These are phyloP conservation scores for Aspergillus fijiensis DNA, from an alignment of 2,329 filamentous ascomycete species.

Conservation along the genomic window DNA sequence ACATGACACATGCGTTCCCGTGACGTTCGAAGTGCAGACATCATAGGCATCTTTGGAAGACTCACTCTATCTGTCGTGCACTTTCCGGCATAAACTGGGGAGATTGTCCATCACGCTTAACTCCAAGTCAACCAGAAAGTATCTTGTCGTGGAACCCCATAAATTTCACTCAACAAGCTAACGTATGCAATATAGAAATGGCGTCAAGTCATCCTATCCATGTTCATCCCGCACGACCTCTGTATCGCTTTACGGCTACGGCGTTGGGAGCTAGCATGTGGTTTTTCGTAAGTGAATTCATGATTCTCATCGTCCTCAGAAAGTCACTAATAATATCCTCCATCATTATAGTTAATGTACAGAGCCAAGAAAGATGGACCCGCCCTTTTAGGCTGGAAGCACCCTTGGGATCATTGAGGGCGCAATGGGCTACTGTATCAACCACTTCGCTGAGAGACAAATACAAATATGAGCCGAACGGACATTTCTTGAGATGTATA, in stretches of 20 bases:
- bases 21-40: not conserved
- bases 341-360: constrained; percentile 75
- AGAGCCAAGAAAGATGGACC: constrained; percentile 95
- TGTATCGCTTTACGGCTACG: constrained; percentile 85
- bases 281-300: constrained; percentile 73
- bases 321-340: not conserved
- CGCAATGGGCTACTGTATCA: constrained; percentile 5
- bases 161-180: not conserved
- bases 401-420: constrained; percentile 88
- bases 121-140: not conserved
- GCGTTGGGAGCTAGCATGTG: constrained; percentile 94
- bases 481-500: not conserved
- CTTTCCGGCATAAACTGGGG: not conserved
- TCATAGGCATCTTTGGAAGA: not conserved
- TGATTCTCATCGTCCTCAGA: not conserved
- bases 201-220: constrained; percentile 47
- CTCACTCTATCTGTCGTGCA: not conserved
- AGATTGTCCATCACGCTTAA: not conserved
- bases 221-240: constrained; percentile 60
- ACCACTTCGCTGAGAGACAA: not conserved
- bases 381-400: constrained; percentile 86
- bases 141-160: not conserved
- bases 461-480: not conserved
- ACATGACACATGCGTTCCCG: not conserved
- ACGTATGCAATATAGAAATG: constrained; percentile 30